Percentiles rank a stretch among this genome's conserved stretches.
Evolutionary conservation across 441 rosid species (phyloP).

Genomic region (Corymbia citriodora): DNA sequence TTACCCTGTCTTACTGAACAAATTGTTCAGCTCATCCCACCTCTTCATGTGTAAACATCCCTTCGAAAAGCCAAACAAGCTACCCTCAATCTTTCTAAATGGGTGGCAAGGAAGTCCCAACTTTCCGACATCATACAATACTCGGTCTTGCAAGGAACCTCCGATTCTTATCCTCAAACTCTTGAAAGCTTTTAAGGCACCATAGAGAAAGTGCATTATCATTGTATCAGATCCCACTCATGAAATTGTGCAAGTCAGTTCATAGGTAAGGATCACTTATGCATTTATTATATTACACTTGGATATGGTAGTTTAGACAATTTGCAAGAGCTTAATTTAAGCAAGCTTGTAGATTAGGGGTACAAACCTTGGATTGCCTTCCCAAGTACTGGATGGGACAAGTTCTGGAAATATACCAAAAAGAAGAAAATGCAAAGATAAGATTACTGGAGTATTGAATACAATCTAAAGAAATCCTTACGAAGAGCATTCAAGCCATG

Average conservation of each 20-base stretch:
- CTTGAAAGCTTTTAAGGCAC: constrained; percentile 53
- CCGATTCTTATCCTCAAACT: constrained; percentile 85
- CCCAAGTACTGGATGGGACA: constrained; percentile 69
- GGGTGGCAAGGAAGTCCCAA: constrained; percentile 68
- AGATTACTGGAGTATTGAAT: not conserved
- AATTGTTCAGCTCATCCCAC: constrained; percentile 80
- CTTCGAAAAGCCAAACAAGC: constrained; percentile 83
- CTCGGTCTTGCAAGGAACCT: constrained; percentile 96
- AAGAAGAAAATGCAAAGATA: not conserved
- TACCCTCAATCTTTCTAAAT: constrained; percentile 50
- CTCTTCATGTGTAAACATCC: constrained; percentile 91
- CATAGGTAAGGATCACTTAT: not conserved
- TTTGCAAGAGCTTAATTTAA: not conserved
- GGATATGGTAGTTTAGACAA: not conserved
- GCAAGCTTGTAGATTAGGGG: not conserved
- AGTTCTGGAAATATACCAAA: constrained; percentile 43
- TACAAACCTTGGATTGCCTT: constrained; percentile 77
- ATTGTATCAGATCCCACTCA: not conserved
- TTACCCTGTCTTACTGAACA: constrained; percentile 63
- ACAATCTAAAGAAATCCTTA: not conserved
- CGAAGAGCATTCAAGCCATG: not conserved
- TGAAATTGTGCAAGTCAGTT: not conserved
- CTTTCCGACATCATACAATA: constrained; percentile 62
- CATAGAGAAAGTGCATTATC: not conserved
- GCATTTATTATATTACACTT: not conserved